These are phyloP conservation scores for Phytophthora capsici DNA, from an alignment of 352 stramenopile species.

Conservation along the genomic window DNA sequence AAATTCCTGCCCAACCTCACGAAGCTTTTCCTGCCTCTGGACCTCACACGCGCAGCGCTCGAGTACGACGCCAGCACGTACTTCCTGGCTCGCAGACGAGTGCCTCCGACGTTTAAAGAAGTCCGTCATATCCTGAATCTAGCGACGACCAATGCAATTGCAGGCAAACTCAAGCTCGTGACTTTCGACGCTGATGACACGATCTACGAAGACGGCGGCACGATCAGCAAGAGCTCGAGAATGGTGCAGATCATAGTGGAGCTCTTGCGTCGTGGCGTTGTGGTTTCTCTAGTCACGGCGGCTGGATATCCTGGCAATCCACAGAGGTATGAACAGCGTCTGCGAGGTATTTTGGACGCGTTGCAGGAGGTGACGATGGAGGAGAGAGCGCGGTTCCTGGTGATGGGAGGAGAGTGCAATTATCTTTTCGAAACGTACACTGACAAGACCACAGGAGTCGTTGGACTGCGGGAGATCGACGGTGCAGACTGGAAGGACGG, in stretches of 20 bases:
- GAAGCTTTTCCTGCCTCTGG: constrained; percentile 74
- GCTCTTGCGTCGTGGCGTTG: constrained; percentile 68
- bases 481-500: constrained; percentile 79
- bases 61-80: constrained; percentile 79
- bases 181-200: constrained; percentile 90
- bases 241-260: constrained; percentile 82
- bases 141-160: constrained; percentile 77
- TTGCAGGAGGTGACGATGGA: constrained; percentile 56
- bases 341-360: constrained; percentile 80
- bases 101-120: constrained; percentile 87
- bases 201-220: constrained; percentile 87
- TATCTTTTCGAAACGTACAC: constrained; percentile 90
- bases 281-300: constrained; percentile 86
- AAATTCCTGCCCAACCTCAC: constrained; percentile 74
- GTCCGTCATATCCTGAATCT: constrained; percentile 88
- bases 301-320: constrained; percentile 80
- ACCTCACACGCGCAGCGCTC: constrained; percentile 65
- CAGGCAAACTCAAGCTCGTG: constrained; percentile 77
- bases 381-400: constrained; percentile 76
- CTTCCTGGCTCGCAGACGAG: constrained; percentile 78
- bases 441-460: constrained; percentile 40
- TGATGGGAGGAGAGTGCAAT: constrained; percentile 98
- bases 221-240: constrained; percentile 62
- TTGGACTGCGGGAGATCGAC: constrained; percentile 74
- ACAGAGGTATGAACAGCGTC: constrained; percentile 70